phyloP scores from a whole-genome alignment of 257 asterid species.

The Solanum clarkiae region DNA sequence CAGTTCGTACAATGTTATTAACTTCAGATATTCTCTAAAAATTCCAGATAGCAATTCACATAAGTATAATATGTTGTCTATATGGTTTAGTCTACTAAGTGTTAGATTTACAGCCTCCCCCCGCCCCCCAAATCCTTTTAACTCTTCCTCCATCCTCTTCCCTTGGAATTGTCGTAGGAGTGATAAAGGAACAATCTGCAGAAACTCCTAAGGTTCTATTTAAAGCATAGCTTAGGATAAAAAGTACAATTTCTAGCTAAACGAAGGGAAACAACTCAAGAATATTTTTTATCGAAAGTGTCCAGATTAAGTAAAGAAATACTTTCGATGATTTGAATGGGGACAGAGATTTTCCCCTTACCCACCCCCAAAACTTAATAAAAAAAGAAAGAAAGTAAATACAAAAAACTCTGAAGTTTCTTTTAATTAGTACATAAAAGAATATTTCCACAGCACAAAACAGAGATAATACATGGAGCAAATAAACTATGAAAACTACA shows the following conservation, averaged over 20 bases:
- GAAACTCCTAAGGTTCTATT: neutral
- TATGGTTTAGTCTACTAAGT: neutral
- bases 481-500: neutral
- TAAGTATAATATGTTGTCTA: neutral
- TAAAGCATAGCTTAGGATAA: neutral
- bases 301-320: neutral
- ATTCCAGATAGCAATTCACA: neutral
- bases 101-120: neutral
- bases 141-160: neutral
- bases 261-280: neutral
- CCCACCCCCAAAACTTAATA: too few relatives aligned
- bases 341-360: neutral
- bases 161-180: neutral
- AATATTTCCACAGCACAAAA: too few relatives aligned
- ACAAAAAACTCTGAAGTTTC: too few relatives aligned
- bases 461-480: too few relatives aligned
- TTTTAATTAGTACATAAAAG: too few relatives aligned
- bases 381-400: too few relatives aligned
- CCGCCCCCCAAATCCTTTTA: neutral
- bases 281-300: neutral
- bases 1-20: neutral
- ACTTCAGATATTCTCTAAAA: neutral
- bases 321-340: neutral
- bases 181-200: neutral
- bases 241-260: neutral